Base-by-base conservation (phyloP, 2,329 filamentous ascomycete species). In the Fusarium cicatricum region DNA sequence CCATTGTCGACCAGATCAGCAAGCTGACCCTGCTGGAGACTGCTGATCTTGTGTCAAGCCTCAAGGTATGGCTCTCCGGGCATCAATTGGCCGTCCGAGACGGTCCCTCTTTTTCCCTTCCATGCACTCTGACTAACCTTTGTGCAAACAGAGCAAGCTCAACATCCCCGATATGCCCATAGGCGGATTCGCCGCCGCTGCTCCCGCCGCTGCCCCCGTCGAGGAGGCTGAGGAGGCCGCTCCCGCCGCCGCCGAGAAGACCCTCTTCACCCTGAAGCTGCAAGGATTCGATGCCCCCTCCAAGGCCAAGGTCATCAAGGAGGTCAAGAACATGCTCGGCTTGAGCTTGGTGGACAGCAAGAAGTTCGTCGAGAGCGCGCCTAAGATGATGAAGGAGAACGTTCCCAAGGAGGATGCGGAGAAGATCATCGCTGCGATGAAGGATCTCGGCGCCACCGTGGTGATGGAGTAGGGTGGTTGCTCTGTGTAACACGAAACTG, bases 281-380 rank as follows among this genome's bases (percentile, higher is more conserved):
- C 85, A 91, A 77, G 90, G 89, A 31, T 96, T 98, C 75, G 96
- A 99, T 47, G 84, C 92, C 23, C 84, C 80, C 44, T 82, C 94
- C 64, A 99, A 99, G 84, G 92, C 96, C 71, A 99, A 99, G 90
- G 83, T 99, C 71, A 99, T 99, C 85, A 99, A 99, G 86, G 95
- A 99, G 83, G 85, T 99, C 82, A 99, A 99, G 88, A 88, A 87
- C 72, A 84, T 99, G 86, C 82, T 99, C 58, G 95, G 95, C 37
- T 80, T 99, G 74, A 96, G 91, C 75, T 85, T 99, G 81, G 96
- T 99, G 68, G 95, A 99, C 79, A 96, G 91, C 81, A 99, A 99
- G 90, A 99, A 99, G 84, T 99, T 99, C 72, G 95, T 99, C 66
- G 95, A 99, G 85, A 92, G 91, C 74, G 93, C 91, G 68, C 95